These are phyloP conservation scores for Scutellaria barbata DNA, from an alignment of 257 asterid genomes.

Conservation along the genomic window DNA sequence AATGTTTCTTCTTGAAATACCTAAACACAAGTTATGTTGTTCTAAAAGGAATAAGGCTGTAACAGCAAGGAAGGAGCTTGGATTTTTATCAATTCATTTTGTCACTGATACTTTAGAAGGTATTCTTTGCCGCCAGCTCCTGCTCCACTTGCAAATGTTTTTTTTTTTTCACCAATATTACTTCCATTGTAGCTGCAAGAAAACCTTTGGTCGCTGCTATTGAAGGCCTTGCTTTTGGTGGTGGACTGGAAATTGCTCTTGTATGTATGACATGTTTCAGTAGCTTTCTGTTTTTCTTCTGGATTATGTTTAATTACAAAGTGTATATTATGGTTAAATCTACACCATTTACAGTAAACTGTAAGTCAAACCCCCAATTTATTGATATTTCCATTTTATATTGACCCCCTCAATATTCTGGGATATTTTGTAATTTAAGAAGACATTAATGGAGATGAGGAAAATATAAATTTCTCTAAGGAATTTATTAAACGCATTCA, in stretches of 20 bases:
- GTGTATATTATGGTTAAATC: neutral
- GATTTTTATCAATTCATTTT: conserved; percentile 49
- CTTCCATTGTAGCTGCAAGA: conserved; percentile 47
- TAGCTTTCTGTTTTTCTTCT: neutral
- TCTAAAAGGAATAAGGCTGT: conserved; percentile 29
- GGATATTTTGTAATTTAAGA: neutral
- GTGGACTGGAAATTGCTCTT: conserved; percentile 70
- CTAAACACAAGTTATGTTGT: neutral
- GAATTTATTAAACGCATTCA: neutral
- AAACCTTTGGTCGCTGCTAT: conserved; percentile 76
- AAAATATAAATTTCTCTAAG: neutral
- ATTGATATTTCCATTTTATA: neutral
- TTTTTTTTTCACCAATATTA: conserved; percentile 5
- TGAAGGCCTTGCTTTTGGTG: conserved; percentile 70
- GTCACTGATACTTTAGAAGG: conserved; percentile 59
- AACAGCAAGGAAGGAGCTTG: conserved; percentile 50
- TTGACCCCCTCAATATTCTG: neutral
- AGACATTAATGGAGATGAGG: neutral
- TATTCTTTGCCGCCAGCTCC: conserved; percentile 26
- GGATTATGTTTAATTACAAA: conserved; percentile 3
- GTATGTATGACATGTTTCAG: conserved; percentile 41
- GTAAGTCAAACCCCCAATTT: neutral
- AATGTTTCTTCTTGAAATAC: conserved; percentile 19
- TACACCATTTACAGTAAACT: neutral
- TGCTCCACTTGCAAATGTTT: conserved; percentile 3